These are phyloP conservation scores for Anthracocystis setariae DNA, from an alignment of 1,284 basidiomycete species.

Conservation along the genomic window DNA sequence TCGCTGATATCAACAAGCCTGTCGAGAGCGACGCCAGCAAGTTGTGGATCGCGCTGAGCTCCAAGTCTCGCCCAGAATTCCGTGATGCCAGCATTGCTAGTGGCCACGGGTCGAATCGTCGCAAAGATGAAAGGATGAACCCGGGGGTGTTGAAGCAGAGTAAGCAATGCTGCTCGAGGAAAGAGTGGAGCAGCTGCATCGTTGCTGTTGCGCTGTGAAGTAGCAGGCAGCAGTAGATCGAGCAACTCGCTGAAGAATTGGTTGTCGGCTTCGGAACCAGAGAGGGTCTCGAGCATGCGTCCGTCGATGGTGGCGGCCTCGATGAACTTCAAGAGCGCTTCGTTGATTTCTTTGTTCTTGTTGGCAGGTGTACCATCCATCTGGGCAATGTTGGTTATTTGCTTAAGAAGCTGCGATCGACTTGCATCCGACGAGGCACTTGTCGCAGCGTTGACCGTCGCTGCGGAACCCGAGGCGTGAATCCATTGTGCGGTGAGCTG, in stretches of 20 bases:
- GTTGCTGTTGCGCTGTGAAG: slow-evolving; percentile 14
- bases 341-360: slow-evolving; percentile 18
- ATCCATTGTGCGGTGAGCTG: slow-evolving; percentile 40
- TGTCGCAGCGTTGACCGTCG: slow-evolving; percentile 1
- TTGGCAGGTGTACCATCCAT: neutral
- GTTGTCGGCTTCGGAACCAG: slow-evolving; percentile 28
- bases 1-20: slow-evolving; percentile 31
- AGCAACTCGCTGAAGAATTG: slow-evolving; percentile 24
- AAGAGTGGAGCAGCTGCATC: slow-evolving; percentile 7
- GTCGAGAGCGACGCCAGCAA: slow-evolving; percentile 22
- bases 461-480: neutral
- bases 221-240: slow-evolving; percentile 25
- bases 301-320: slow-evolving; percentile 24
- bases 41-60: slow-evolving; percentile 24
- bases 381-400: slow-evolving; percentile 19
- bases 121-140: slow-evolving; percentile 39
- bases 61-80: slow-evolving; percentile 34
- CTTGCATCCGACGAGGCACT: slow-evolving; percentile 10
- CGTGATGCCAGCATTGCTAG: slow-evolving; percentile 8
- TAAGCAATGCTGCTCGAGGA: slow-evolving; percentile 15
- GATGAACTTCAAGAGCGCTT: slow-evolving; percentile 15
- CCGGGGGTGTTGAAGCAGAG: slow-evolving; percentile 15
- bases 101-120: slow-evolving; percentile 3
- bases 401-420: slow-evolving; percentile 17
- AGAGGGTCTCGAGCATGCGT: slow-evolving; percentile 36